Conservation (phyloP, 331 rosid species). For the Rosa hybrid region DNA sequence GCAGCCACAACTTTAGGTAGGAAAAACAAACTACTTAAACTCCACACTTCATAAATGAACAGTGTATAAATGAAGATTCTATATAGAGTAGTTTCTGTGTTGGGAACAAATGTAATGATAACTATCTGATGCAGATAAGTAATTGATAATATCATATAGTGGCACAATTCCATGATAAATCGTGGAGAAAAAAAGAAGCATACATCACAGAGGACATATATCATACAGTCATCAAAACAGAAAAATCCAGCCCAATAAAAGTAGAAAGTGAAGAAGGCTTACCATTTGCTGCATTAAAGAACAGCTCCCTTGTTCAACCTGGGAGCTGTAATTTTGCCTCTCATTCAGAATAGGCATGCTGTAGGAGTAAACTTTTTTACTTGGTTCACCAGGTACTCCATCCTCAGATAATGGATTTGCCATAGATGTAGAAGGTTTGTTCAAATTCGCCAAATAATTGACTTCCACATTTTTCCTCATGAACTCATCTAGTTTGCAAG, state of each 20-base stretch:
- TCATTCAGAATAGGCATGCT: slow-evolving; percentile 36
- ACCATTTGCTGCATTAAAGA: slow-evolving; percentile 46
- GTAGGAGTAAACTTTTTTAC: slow-evolving; percentile 31
- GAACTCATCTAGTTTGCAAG: slow-evolving; percentile 46
- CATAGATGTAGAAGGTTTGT: slow-evolving; percentile 38
- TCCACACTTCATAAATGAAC: background rate
- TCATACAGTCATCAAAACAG: background rate
- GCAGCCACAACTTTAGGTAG: background rate
- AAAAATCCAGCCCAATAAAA: background rate
- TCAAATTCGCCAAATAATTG: slow-evolving; percentile 46
- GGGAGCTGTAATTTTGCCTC: slow-evolving; percentile 34
- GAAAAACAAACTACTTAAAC: background rate
- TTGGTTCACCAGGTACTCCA: slow-evolving; percentile 42
- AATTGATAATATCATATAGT: slow-evolving; percentile 1
- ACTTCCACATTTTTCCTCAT: slow-evolving; percentile 47
- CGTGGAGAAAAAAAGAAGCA: background rate
- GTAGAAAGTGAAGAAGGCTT: slow-evolving; percentile 19
- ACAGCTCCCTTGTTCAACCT: slow-evolving; percentile 38
- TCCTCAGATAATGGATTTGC: slow-evolving; percentile 42
- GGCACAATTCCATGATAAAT: background rate
- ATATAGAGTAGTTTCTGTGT: background rate
- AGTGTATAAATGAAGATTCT: background rate
- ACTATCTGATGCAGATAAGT: slow-evolving; percentile 2
- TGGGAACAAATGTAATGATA: background rate
- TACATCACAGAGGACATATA: background rate